A percentile compares a stretch with the other conserved stretches of the same genome.
phyloP scores from a whole-genome alignment of 2,329 filamentous ascomycete species.

The Apiospora kogelbergensis region DNA sequence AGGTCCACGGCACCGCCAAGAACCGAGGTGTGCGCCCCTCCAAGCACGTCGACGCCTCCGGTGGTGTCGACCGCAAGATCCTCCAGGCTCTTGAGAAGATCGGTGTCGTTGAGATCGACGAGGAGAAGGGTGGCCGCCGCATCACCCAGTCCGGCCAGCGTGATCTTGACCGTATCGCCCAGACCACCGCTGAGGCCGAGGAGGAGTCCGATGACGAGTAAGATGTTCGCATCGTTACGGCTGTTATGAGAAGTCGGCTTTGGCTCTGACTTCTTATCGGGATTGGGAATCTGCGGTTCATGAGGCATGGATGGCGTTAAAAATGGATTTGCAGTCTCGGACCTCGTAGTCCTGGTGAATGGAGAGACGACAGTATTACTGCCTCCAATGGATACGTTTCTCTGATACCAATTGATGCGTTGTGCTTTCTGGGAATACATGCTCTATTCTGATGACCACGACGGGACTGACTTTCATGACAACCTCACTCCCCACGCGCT shows the following conservation, averaged over 20 bases:
- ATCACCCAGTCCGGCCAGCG: slow-evolving; percentile 98
- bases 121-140: slow-evolving; percentile 97
- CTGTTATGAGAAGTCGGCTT: background rate
- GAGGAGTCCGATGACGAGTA: slow-evolving; percentile 68
- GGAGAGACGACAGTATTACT: slow-evolving; percentile 8
- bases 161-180: slow-evolving; percentile 95
- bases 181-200: slow-evolving; percentile 74
- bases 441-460: background rate
- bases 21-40: slow-evolving; percentile 92
- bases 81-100: slow-evolving; percentile 99
- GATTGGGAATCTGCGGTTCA: slow-evolving; percentile 9
- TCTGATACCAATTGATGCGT: slow-evolving; percentile 11
- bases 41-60: slow-evolving; percentile 93
- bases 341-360: slow-evolving; percentile 6
- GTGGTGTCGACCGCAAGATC: slow-evolving; percentile 95
- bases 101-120: slow-evolving; percentile 93
- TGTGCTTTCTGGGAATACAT: background rate
- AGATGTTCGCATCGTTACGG: slow-evolving; percentile 28
- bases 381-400: background rate
- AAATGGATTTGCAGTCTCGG: slow-evolving; percentile 11
- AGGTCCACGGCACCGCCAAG: slow-evolving; percentile 94
- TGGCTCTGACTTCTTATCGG: slow-evolving; percentile 8
- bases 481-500: background rate
- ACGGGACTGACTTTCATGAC: background rate
- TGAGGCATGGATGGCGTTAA: slow-evolving; percentile 13